phyloP scores from a whole-genome alignment of 108 stramenopile species.

The Cyclotella cryptica region DNA sequence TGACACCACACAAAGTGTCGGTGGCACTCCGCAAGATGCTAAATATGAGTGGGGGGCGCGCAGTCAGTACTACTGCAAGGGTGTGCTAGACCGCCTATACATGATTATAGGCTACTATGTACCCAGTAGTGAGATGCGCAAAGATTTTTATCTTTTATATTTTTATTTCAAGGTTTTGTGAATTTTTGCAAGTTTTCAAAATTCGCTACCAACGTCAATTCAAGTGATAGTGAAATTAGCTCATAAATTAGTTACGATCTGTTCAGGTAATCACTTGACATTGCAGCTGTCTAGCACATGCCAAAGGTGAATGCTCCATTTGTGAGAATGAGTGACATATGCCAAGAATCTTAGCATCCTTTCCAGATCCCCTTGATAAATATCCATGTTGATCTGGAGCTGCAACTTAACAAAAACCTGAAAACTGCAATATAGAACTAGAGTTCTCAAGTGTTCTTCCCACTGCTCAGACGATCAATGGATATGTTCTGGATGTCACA shows the following conservation, averaged over 20 bases:
- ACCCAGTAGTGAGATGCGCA: slow-evolving; percentile 10
- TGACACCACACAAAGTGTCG: slow-evolving; percentile 11
- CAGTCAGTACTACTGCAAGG: slow-evolving; percentile 19
- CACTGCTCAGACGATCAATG: too few species aligned
- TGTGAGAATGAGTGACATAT: too few species aligned
- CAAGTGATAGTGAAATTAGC: slow-evolving; percentile 2
- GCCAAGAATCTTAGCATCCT: too few species aligned
- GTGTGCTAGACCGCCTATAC: slow-evolving; percentile 21
- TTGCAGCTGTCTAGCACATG: too few species aligned
- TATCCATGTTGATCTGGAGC: too few species aligned
- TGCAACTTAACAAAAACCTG: too few species aligned
- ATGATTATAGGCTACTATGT: slow-evolving; percentile 8
- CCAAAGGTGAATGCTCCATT: too few species aligned
- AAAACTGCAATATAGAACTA: too few species aligned
- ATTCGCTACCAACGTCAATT: neutral
- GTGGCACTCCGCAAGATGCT: slow-evolving; percentile 13
- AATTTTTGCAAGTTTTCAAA: slow-evolving; percentile 2
- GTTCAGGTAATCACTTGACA: neutral
- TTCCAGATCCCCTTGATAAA: too few species aligned
- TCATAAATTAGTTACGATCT: slow-evolving; percentile 10
- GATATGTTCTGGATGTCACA: too few species aligned
- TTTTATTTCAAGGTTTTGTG: slow-evolving; percentile 4
- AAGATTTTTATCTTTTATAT: slow-evolving; percentile 1
- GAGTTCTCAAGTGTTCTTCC: too few species aligned
- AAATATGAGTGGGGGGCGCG: slow-evolving; percentile 9